Percentiles rank a stretch among this genome's conserved stretches.
phyloP scores from a whole-genome alignment of 2,329 filamentous ascomycete species.

The Beauveria rudraprayagi region DNA sequence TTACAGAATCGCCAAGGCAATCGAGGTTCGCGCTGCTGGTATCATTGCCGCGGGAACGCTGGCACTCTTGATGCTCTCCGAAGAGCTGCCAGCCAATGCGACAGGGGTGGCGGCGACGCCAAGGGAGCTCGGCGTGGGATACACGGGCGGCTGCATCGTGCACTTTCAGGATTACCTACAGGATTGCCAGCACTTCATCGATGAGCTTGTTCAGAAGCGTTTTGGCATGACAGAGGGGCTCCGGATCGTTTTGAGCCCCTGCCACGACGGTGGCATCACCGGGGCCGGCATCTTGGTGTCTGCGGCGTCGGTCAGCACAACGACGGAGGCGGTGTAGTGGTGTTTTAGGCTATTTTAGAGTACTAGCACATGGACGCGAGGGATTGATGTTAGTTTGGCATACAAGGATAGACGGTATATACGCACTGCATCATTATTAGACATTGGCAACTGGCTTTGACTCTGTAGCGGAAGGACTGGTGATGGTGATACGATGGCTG shows the following conservation, averaged over 20 bases:
- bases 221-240: slow-evolving; percentile 25
- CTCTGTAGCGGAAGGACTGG: too few species aligned
- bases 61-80: slow-evolving; percentile 60
- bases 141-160: slow-evolving; percentile 73
- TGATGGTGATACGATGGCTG: too few species aligned
- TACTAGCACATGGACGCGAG: not conserved
- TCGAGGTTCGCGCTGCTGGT: slow-evolving; percentile 64
- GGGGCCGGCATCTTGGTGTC: slow-evolving; percentile 54
- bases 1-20: slow-evolving; percentile 59
- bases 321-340: slow-evolving; percentile 22
- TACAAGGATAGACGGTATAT: slow-evolving; percentile 4
- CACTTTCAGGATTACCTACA: slow-evolving; percentile 66
- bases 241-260: slow-evolving; percentile 43
- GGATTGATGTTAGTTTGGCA: too few species aligned
- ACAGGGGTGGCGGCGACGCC: slow-evolving; percentile 15
- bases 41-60: slow-evolving; percentile 66
- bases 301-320: slow-evolving; percentile 27
- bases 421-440: not conserved
- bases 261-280: slow-evolving; percentile 54
- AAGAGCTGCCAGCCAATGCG: slow-evolving; percentile 46
- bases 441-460: too few species aligned
- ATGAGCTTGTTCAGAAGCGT: slow-evolving; percentile 36
- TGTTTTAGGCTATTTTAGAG: not conserved
- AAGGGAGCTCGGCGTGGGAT: slow-evolving; percentile 63
- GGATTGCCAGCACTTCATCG: slow-evolving; percentile 62